phyloP scores from a whole-genome alignment of 1,284 basidiomycete species.

The Acaromyces ingoldii region DNA sequence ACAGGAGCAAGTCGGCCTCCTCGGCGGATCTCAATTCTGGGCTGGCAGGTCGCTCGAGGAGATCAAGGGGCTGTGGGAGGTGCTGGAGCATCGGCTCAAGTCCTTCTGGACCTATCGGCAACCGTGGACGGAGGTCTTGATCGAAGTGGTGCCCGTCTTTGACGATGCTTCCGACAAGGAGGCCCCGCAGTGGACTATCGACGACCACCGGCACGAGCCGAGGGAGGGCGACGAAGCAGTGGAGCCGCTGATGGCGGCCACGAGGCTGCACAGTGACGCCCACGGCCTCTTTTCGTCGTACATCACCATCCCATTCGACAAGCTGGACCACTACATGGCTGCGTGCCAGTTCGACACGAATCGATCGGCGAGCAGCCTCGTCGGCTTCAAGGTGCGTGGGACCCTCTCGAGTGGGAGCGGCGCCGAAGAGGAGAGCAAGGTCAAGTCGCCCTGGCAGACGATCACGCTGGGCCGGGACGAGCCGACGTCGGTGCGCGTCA shows the following conservation, averaged over 20 bases:
- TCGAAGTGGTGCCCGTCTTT: constrained; percentile 31
- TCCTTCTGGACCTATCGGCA: constrained; percentile 41
- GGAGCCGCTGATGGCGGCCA: neutral
- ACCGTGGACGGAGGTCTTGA: constrained; percentile 19
- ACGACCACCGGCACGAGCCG: constrained; percentile 6
- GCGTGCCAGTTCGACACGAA: neutral
- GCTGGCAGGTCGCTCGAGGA: constrained; percentile 26
- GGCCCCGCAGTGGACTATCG: neutral
- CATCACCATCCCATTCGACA: constrained; percentile 1
- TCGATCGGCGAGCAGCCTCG: constrained; percentile 1
- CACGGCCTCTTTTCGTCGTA: constrained; percentile 3
- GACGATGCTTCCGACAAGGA: constrained; percentile 13
- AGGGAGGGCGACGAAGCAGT: constrained; percentile 18
- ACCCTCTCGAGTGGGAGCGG: neutral
- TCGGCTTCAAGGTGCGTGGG: constrained; percentile 11
- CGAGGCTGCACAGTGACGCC: constrained; percentile 4
- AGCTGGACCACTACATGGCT: neutral
- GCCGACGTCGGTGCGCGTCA: constrained; percentile 60
- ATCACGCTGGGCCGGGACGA: constrained; percentile 14
- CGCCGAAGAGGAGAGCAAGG: neutral
- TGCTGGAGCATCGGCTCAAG: constrained; percentile 23
- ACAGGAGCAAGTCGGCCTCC: neutral
- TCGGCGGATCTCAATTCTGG: constrained; percentile 31
- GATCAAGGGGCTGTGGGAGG: constrained; percentile 24
- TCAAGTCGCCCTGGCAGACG: neutral